Evolutionary conservation across 2,329 filamentous ascomycete genomes (phyloP), one percentile per base, ranked within the genome.

Genomic region (Myriosclerotinia duriaeana): DNA sequence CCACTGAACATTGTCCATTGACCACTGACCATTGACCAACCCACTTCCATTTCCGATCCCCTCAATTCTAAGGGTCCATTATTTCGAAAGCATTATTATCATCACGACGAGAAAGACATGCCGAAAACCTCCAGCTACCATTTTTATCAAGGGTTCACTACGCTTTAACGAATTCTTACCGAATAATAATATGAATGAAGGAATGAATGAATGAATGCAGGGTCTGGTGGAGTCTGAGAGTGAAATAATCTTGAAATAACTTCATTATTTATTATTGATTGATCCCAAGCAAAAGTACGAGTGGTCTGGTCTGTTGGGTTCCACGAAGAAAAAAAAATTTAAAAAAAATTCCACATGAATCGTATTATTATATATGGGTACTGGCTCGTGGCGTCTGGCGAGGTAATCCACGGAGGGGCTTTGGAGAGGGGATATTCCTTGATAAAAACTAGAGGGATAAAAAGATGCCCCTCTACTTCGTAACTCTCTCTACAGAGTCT

Each of bases 161-260:
- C 26, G 26, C 26, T 59, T 46, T 8, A 34, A 44, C 40, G 11
- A 38, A 14, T 38, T 38, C 53, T 20, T 56, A 44, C 54, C 54
- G 54, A 56, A 34, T 34, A 34, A 34, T 34, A 34, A n/a, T n/a
- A n/a, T n/a, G n/a, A n/a, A n/a, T n/a, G n/a, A n/a, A n/a, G n/a
- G n/a, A n/a, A n/a, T 34, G 30, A 34, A 34, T 34, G 30, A 26
- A 26, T 2, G 26, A 26, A 59, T 59, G 56, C 42, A 59, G 42
- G 56, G 56, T 36, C 53, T 38, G 42, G 26, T 46, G 42, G 56
- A 59, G 11, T 36, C 36, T 36, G n/a, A n/a, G n/a, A n/a, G n/a
- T n/a, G n/a, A n/a, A n/a, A n/a, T n/a, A n/a, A n/a, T 59, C 56
- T 59, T 42, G 42, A 48, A 36, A 59, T 59, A 59, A 34, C 56